Base-by-base conservation (phyloP, 257 asterid genomes). In the Vinca minor region DNA sequence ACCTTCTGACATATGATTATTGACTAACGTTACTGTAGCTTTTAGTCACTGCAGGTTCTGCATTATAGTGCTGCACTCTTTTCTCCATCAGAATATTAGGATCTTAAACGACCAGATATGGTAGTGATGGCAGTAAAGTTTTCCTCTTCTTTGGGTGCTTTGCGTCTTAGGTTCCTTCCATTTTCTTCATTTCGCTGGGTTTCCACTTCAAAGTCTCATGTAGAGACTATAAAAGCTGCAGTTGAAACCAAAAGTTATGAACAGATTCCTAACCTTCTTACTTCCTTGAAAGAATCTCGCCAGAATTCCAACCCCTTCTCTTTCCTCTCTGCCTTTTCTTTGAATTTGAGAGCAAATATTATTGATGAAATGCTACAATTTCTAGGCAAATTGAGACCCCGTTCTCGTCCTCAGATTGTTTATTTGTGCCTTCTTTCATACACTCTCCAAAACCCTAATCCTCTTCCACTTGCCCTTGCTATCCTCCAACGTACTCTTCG, bases 401-500 rank as follows among this genome's bases (percentile, higher is more conserved):
- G 86, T 64, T 74, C 73, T 23, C 80, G 48, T 8, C 84, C 87
- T 20, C 50, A 21, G 20, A 52, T 73, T 54, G 84, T 83, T 41
- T 89, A 89, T 68, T 82, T 86, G 18, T 72, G 63, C 63, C 95
- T 92, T 77, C 91, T 92, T 29, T 75, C 82, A 13, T 72, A 76
- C 74, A 74, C 75, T 36, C 89, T 92, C 9, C 85, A 81, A 62
- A 74, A 63, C 77, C 71, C 77, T 1, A 66, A 57, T 62, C 93
- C 85, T 56, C 82, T 89, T 35, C 91, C 96, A 0, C 76, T 89
- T 31, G 79, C 91, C 15, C 72, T 89, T 34, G 91, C 85, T 63
- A 65, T 85, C 62, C 65, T 89, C 48, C 96, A 92, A 67, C 83
- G 84, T 50, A 81, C 64, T 26, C 91, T 87, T 59, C 93, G 91